Evolutionary conservation across 2,329 filamentous ascomycete genomes (phyloP).

Genomic region (Chrysoporthe cubensis): DNA sequence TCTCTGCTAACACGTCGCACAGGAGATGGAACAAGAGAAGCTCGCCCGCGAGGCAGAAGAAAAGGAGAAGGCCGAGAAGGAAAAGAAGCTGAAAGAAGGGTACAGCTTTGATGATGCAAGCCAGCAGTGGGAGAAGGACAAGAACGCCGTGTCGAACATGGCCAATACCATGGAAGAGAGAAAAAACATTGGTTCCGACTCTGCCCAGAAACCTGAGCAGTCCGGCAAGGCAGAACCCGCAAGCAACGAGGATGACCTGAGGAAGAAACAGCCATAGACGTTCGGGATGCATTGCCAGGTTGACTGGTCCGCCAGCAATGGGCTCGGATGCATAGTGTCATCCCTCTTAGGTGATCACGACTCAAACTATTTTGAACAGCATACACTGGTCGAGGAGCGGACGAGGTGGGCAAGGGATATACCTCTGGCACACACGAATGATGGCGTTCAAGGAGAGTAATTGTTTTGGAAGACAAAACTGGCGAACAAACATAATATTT

Average conservation of each 20-base stretch:
- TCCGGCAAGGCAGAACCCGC: slow-evolving; percentile 15
- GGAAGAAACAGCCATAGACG: slow-evolving; percentile 14
- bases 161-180: slow-evolving; percentile 57
- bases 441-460: slow-evolving; percentile 24
- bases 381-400: slow-evolving; percentile 3
- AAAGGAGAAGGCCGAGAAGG: slow-evolving; percentile 69
- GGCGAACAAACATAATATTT: neutral
- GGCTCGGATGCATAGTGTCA: neutral
- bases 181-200: slow-evolving; percentile 33
- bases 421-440: slow-evolving; percentile 16
- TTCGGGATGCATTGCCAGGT: slow-evolving; percentile 2
- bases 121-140: slow-evolving; percentile 88
- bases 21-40: slow-evolving; percentile 93
- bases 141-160: slow-evolving; percentile 63
- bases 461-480: slow-evolving; percentile 28
- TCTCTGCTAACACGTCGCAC: slow-evolving; percentile 29
- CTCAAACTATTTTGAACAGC: neutral
- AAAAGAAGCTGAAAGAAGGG: slow-evolving; percentile 78
- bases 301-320: neutral
- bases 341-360: slow-evolving; percentile 2
- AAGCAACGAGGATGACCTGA: slow-evolving; percentile 9
- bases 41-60: slow-evolving; percentile 81
- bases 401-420: slow-evolving; percentile 1
- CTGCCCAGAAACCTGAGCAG: slow-evolving; percentile 23
- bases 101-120: slow-evolving; percentile 70